Percentiles rank a stretch among this genome's conserved stretches.
phyloP scores from a whole-genome alignment of 2,329 filamentous ascomycete species.

The Beauveria sp. region DNA sequence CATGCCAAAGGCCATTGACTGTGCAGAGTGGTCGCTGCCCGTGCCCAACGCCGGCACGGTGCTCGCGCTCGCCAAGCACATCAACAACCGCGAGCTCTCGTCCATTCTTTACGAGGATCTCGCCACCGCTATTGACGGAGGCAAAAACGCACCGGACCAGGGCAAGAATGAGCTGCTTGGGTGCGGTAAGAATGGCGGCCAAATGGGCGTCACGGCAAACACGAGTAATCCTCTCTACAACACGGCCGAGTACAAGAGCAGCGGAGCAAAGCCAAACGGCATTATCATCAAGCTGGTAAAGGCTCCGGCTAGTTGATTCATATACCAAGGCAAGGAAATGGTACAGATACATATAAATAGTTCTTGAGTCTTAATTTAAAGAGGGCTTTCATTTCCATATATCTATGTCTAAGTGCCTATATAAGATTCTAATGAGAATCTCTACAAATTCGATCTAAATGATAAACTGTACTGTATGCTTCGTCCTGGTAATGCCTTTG shows the following conservation, averaged over 20 bases:
- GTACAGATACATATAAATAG: too few relatives aligned
- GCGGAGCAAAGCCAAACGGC: slow-evolving; percentile 16
- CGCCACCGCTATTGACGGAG: too few relatives aligned
- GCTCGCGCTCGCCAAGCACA: slow-evolving; percentile 21
- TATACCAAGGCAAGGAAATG: too few relatives aligned
- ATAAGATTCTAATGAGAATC: too few relatives aligned
- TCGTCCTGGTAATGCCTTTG: too few relatives aligned
- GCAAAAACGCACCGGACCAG: slow-evolving; percentile 13
- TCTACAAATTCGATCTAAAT: too few relatives aligned
- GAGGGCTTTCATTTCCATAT: too few relatives aligned
- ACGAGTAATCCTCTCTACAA: slow-evolving; percentile 14
- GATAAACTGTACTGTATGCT: too few relatives aligned
- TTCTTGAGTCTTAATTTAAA: too few relatives aligned
- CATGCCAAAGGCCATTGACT: slow-evolving; percentile 17
- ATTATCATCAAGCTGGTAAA: slow-evolving; percentile 23
- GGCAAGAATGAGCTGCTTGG: slow-evolving; percentile 11
- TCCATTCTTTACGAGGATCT: too few relatives aligned
- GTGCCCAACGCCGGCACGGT: slow-evolving; percentile 13
- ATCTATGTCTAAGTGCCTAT: too few relatives aligned
- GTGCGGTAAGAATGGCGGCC: slow-evolving; percentile 18
- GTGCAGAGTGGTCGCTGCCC: slow-evolving; percentile 19
- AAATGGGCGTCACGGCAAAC: slow-evolving; percentile 15
- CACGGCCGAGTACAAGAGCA: slow-evolving; percentile 16
- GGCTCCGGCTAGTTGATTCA: neutral
- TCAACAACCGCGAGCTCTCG: slow-evolving; percentile 5